Percentiles rank a stretch among this genome's conserved stretches.
phyloP scores from a whole-genome alignment of 805 yeast species.

The Sugiyamaella marilandica region DNA sequence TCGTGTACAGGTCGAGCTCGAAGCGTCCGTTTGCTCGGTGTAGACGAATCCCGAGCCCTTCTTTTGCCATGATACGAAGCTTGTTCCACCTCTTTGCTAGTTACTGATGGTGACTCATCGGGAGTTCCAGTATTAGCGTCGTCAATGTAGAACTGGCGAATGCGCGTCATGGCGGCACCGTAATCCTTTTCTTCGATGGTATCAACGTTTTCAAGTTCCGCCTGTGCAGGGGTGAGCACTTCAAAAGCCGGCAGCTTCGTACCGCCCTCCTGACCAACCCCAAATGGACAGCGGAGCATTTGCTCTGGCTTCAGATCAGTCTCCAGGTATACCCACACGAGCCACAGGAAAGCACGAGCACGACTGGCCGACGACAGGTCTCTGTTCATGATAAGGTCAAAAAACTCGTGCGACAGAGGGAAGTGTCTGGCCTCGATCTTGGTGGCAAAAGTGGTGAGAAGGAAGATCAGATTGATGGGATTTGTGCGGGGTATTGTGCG shows the following conservation, averaged over 20 bases:
- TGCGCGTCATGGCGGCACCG: constrained; percentile 40
- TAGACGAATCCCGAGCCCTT: not conserved
- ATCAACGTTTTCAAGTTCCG: constrained; percentile 40
- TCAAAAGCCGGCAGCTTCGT: constrained; percentile 38
- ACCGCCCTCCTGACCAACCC: constrained; percentile 32
- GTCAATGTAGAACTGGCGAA: constrained; percentile 36
- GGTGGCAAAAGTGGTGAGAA: constrained; percentile 58
- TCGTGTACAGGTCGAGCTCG: not conserved
- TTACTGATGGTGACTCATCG: not conserved
- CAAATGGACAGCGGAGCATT: constrained; percentile 55
- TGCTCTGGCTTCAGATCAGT: constrained; percentile 55
- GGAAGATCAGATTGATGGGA: constrained; percentile 71
- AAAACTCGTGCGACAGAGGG: constrained; percentile 46
- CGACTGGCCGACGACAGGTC: constrained; percentile 59
- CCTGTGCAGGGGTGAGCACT: constrained; percentile 27
- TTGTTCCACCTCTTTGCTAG: not conserved
- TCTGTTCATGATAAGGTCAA: constrained; percentile 67
- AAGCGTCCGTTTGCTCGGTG: constrained; percentile 3
- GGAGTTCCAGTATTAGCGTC: constrained; percentile 6
- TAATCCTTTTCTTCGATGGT: constrained; percentile 40
- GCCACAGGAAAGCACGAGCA: constrained; percentile 75
- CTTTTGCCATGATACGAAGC: not conserved
- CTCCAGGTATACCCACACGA: constrained; percentile 74
- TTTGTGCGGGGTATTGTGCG: constrained; percentile 45
- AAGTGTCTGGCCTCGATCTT: constrained; percentile 44